Conservation (phyloP, 257 asterid genomes). For the Schizonepeta tenuifolia region DNA sequence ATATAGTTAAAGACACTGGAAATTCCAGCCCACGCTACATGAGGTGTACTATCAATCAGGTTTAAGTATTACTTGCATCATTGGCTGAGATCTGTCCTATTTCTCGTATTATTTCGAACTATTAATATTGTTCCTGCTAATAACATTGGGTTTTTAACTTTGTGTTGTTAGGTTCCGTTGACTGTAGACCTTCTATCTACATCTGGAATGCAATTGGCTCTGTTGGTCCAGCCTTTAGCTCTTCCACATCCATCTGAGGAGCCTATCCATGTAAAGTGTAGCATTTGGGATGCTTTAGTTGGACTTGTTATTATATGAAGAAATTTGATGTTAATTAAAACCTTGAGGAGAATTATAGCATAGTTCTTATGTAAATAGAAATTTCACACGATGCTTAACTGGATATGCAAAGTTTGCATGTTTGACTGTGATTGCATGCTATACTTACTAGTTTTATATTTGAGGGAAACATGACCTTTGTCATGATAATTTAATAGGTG, state of each 20-base stretch:
- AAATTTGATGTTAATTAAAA: slow-evolving; percentile 9
- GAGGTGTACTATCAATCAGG: slow-evolving; percentile 98
- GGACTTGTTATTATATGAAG: slow-evolving; percentile 4
- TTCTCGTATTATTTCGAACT: slow-evolving; percentile 10
- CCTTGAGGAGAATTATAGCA: background rate
- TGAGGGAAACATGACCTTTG: slow-evolving; percentile 25
- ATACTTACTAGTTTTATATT: slow-evolving; percentile 19
- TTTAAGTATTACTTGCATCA: slow-evolving; percentile 36
- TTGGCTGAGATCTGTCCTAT: background rate
- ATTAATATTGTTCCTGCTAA: slow-evolving; percentile 18
- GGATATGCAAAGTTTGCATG: slow-evolving; percentile 5
- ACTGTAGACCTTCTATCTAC: slow-evolving; percentile 93
- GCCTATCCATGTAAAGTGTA: slow-evolving; percentile 78
- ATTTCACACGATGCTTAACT: background rate
- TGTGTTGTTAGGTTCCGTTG: slow-evolving; percentile 78
- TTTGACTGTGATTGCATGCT: slow-evolving; percentile 12
- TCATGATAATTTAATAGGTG: slow-evolving; percentile 13
- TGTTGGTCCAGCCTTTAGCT: slow-evolving; percentile 97
- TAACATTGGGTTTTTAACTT: slow-evolving; percentile 33
- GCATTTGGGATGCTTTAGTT: slow-evolving; percentile 16
- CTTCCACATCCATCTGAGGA: slow-evolving; percentile 98
- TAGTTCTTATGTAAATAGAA: background rate
- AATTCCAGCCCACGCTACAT: slow-evolving; percentile 99
- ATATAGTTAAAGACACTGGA: slow-evolving; percentile 91
- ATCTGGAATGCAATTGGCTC: slow-evolving; percentile 93